A percentile compares a stretch with the other conserved stretches of the same genome.
These are phyloP conservation scores for Eimeria zaria DNA, from an alignment of 169 alveolate genomes.

Conservation along the genomic window DNA sequence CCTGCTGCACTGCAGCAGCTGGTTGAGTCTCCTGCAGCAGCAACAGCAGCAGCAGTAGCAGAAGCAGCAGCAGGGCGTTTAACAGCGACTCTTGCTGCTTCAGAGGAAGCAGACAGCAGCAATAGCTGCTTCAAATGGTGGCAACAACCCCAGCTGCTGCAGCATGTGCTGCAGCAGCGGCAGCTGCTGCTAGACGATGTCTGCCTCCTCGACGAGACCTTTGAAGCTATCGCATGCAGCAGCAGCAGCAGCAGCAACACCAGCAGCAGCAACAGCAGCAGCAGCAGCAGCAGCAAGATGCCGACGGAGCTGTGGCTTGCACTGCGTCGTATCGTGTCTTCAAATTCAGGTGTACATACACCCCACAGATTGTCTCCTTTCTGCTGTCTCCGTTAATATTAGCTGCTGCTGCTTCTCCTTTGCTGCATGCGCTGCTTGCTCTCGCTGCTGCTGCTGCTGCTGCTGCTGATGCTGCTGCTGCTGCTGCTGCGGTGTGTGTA, in stretches of 20 bases:
- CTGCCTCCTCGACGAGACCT: constrained; percentile 61
- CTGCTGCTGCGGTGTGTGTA: constrained; percentile 3
- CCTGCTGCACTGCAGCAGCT: constrained; percentile 63
- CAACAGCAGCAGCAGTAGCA: constrained; percentile 41
- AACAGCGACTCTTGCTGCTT: background rate
- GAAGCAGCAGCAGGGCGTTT: constrained; percentile 22
- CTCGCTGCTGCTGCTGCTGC: constrained; percentile 18
- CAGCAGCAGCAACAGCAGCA: constrained; percentile 18
- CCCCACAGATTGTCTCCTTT: background rate
- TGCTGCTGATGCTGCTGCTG: constrained; percentile 16
- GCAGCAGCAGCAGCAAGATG: constrained; percentile 53
- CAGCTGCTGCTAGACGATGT: constrained; percentile 57
- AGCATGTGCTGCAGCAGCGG: constrained; percentile 36
- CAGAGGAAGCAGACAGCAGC: background rate
- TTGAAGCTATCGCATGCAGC: constrained; percentile 39
- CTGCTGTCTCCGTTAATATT: too few relatives aligned
- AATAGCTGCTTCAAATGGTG: background rate
- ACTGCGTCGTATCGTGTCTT: constrained; percentile 34
- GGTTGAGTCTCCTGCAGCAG: constrained; percentile 47
- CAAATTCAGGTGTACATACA: constrained; percentile 16
- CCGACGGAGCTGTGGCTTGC: constrained; percentile 29
- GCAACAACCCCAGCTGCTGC: background rate
- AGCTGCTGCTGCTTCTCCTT: background rate
- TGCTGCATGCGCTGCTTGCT: background rate
- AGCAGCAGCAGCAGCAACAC: too few relatives aligned